Percentiles rank a stretch among this genome's conserved stretches.
Conservation (phyloP, 352 stramenopile species). For the Globisporangium alternatum region DNA sequence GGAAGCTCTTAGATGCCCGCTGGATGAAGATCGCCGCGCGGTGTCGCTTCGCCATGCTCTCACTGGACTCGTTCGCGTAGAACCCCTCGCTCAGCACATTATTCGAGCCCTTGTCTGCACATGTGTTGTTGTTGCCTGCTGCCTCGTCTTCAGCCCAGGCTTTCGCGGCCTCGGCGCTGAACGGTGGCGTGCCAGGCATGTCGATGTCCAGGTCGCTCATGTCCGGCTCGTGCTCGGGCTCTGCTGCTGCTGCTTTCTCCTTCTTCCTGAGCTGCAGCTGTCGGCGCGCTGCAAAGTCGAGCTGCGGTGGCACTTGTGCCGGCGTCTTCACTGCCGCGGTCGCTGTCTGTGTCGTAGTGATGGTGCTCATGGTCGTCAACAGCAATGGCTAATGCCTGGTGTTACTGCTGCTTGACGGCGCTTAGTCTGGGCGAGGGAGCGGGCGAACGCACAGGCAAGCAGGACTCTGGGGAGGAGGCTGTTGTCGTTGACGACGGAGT, state of each 20-base stretch:
- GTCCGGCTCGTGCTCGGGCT: constrained; percentile 29
- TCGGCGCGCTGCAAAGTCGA: constrained; percentile 7
- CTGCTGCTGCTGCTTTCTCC: constrained; percentile 2
- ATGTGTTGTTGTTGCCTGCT: constrained; percentile 8
- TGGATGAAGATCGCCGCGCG: constrained; percentile 34
- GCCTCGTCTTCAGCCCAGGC: constrained; percentile 26
- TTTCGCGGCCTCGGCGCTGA: constrained; percentile 31
- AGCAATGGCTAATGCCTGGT: too few species aligned
- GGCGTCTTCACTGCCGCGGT: background rate
- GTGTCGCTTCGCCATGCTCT: constrained; percentile 33
- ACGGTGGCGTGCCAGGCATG: constrained; percentile 69
- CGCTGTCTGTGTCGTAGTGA: background rate
- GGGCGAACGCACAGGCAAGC: background rate
- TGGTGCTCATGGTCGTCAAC: background rate
- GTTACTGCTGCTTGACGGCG: background rate
- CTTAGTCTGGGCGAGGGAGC: background rate
- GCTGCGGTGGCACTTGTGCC: constrained; percentile 5
- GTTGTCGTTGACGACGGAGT: background rate
- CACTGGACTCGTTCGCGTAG: constrained; percentile 24
- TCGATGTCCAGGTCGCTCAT: constrained; percentile 25
- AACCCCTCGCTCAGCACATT: constrained; percentile 14
- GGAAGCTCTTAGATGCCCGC: constrained; percentile 34
- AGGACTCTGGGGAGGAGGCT: background rate
- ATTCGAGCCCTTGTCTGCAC: constrained; percentile 14
- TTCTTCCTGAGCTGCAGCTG: background rate